Evolutionary conservation across 23 red algal species (phyloP), one percentile per base, ranked within the genome.

Genomic region (Agarophyton chilense): DNA sequence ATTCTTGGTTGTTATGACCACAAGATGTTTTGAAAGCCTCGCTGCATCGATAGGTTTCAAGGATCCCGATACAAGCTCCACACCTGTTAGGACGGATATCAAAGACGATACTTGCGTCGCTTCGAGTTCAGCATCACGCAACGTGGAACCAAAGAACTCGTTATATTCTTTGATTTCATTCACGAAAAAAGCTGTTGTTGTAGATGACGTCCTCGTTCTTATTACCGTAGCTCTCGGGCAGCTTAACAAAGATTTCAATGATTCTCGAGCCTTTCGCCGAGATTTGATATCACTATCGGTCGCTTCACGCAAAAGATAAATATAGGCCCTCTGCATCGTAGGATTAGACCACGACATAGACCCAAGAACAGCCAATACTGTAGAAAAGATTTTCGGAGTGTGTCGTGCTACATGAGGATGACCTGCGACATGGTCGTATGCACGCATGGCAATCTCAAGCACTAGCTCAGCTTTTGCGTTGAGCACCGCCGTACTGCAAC

Each of bases 281-380:
- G 77, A 51, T 19, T 71, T 72, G n/a, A 32, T 1, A 61, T 91
- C 88, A 53, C 43, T n/a, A 53, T 91, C 88, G 61, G 88, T 54
- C 17, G 88, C 68, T 29, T 66, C 60, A 12, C 76, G 60, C 24
- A 94, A 65, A 45, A 94, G 60, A 52, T 79, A 85, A 22, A 86
- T 45, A 72, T 87, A 94, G 8, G 91, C 67, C 21, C 72, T 77
- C 51, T 85, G 81, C n/a, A 94, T 70, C 6, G 58, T 52, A 13
- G 91, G 81, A 29, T 77, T 78, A 43, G 91, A 60, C 91, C 91
- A 94, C 68, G 91, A 55, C 3, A 50, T 46, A 56, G 79, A 60
- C 24, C 42, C 70, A 29, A 94, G 43, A 41, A 86, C 68, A 21
- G 91, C 91, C 21, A 94, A 74, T 26, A 86, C 71, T 35, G 66